A percentile compares a stretch with the other conserved stretches of the same genome.
These are phyloP conservation scores for Picocystis salinarum DNA, from an alignment of 139 green algal species.

Conservation along the genomic window DNA sequence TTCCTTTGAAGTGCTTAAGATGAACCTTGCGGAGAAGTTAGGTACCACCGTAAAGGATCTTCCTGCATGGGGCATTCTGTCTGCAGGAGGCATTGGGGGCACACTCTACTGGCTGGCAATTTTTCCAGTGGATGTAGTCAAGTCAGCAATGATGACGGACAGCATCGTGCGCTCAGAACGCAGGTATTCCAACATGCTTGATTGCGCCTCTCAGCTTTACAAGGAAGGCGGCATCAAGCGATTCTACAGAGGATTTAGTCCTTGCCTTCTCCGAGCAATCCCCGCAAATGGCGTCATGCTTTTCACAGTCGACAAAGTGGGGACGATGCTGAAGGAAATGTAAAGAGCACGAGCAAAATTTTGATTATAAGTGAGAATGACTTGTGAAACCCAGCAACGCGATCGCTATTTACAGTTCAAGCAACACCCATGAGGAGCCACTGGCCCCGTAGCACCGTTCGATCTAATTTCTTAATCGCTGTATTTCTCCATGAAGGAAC, in stretches of 20 bases:
- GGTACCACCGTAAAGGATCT: conserved; percentile 15
- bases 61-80: conserved; percentile 22
- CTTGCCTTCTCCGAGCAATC: conserved; percentile 66
- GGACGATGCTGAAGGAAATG: conserved; percentile 17
- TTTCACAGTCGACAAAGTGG: conserved; percentile 63
- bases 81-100: conserved; percentile 45
- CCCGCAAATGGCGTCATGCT: conserved; percentile 85
- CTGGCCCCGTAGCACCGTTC: no score
- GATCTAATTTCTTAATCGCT: no score
- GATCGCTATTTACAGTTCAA: no score
- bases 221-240: conserved; percentile 49
- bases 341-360: no score
- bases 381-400: no score
- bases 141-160: conserved; percentile 75
- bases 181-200: conserved; percentile 40
- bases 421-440: no score
- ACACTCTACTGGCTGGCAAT: conserved; percentile 70
- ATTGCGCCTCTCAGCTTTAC: conserved; percentile 39
- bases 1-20: conserved; percentile 78
- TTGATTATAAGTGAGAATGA: no score
- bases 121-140: conserved; percentile 81
- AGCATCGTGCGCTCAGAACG: conserved; percentile 38
- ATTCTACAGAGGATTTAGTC: conserved; percentile 80
- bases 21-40: conserved; percentile 16
- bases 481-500: background rate